Evolutionary conservation across 108 stramenopile genomes (phyloP), one percentile per base, ranked within the genome.

Genomic region (Asterionellopsis glacialis): DNA sequence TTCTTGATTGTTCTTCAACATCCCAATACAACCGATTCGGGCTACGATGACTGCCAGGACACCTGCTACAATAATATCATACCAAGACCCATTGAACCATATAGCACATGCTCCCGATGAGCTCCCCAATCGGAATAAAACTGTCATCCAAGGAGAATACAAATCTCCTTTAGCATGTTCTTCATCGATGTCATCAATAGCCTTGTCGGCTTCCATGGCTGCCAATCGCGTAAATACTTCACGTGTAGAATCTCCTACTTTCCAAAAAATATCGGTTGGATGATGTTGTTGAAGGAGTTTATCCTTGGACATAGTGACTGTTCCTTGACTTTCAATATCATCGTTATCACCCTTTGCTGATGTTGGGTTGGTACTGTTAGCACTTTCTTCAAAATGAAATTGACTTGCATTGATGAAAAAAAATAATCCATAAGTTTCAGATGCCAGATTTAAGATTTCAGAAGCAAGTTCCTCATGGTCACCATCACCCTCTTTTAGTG

Each of bases 41-140:
- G 71, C 57, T 22, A 72, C 71, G 22, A 72, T 25, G 11, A 72
- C 10, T 12, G 65, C 57, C 11, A 72, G 59, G 4, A 61, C 1
- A 45, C 59, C 71, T n/a, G 71, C 23, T 14, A 64, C 57, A 9
- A 48, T 13, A 55, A 70, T 70, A 51, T 70, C 69, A 12, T 44
- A 33, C 63, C 63, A 64, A 1, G 57, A 57, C 18, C 56, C 69
- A 50, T 41, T 43, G 44, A 70, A 70, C 69, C 69, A 70, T 7
- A 70, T 23, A 15, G 42, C 69, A 24, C 42, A 26, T 4, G 69
- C 63, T 7, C 69, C 69, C 9, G 62, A 54, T 6, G 69, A 41
- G 15, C 27, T 45, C 23, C 57, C 18, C 7, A 55, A 28, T 16
- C 61, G 67, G 42, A 59, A 57, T 0, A 47, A 38, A 14, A 52